Evolutionary conservation across 805 yeast species (phyloP).

Genomic region (Spathaspora sp.): DNA sequence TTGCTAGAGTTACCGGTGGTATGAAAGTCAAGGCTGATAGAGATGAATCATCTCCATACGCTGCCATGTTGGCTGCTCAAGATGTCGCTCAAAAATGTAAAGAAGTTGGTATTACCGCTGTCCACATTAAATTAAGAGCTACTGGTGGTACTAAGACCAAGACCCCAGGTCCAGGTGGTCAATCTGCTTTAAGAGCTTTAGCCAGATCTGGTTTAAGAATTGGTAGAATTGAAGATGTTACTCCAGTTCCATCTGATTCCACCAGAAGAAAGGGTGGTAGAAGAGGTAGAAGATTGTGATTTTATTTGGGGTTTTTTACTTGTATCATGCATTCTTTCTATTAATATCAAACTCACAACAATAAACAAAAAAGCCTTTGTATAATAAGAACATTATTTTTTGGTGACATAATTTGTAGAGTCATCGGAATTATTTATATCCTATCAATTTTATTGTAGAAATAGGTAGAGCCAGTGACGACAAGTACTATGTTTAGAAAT

Average conservation of each 20-base stretch:
- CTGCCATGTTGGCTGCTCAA: constrained; percentile 99
- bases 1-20: constrained; percentile 99
- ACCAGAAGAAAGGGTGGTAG: constrained; percentile 99
- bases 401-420: neutral
- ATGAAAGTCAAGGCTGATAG: constrained; percentile 99
- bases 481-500: too few relatives aligned
- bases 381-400: neutral
- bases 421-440: too few relatives aligned
- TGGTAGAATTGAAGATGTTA: constrained; percentile 99
- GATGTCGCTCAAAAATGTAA: constrained; percentile 98
- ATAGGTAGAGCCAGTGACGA: too few relatives aligned
- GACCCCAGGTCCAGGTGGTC: constrained; percentile 99
- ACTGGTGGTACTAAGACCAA: constrained; percentile 99
- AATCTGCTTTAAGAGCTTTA: constrained; percentile 97
- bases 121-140: constrained; percentile 99
- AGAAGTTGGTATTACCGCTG: constrained; percentile 99
- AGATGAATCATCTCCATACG: constrained; percentile 99
- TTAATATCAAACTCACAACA: neutral
- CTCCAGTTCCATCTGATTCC: constrained; percentile 99
- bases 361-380: neutral
- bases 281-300: constrained; percentile 99
- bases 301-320: constrained; percentile 4
- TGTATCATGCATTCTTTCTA: constrained; percentile 1
- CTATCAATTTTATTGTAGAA: too few relatives aligned
- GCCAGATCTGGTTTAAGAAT: constrained; percentile 99